Conservation (phyloP, 768 basidiomycete species). For the Steccherinum ochraceum region DNA sequence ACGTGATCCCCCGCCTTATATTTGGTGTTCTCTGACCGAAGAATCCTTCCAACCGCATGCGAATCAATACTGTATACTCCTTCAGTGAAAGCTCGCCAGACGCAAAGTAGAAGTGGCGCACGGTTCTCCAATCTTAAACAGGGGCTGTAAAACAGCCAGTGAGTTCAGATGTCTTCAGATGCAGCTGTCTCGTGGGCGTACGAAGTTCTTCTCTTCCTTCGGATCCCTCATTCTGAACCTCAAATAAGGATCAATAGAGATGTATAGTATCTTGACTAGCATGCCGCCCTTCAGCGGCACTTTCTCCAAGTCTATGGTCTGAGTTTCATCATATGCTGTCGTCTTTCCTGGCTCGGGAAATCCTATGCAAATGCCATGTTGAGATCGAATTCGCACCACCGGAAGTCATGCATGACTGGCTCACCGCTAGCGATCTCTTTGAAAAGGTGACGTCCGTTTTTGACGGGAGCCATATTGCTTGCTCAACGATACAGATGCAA, state of each 20-base stretch:
- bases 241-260: slow-evolving; percentile 17
- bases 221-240: slow-evolving; percentile 12
- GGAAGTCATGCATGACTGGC: slow-evolving; percentile 15
- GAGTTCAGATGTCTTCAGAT: not conserved
- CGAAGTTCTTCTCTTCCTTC: not conserved
- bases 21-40: slow-evolving; percentile 18
- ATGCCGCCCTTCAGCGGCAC: slow-evolving; percentile 21
- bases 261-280: slow-evolving; percentile 21
- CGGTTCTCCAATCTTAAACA: slow-evolving; percentile 24
- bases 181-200: not conserved
- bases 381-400: not conserved
- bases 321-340: slow-evolving; percentile 17
- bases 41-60: slow-evolving; percentile 18
- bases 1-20: slow-evolving; percentile 20
- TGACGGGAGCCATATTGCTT: slow-evolving; percentile 17
- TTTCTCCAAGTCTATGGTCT: slow-evolving; percentile 22
- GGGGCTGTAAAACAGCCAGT: slow-evolving; percentile 10
- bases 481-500: not conserved
- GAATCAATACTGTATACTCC: not conserved
- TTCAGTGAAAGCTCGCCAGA: not conserved
- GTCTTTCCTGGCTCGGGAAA: slow-evolving; percentile 24
- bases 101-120: slow-evolving; percentile 7
- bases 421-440: slow-evolving; percentile 22
- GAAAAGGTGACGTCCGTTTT: slow-evolving; percentile 23
- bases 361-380: slow-evolving; percentile 9